Evolutionary conservation across 768 basidiomycete genomes (phyloP).

Genomic region (Antrodiella citrinella): DNA sequence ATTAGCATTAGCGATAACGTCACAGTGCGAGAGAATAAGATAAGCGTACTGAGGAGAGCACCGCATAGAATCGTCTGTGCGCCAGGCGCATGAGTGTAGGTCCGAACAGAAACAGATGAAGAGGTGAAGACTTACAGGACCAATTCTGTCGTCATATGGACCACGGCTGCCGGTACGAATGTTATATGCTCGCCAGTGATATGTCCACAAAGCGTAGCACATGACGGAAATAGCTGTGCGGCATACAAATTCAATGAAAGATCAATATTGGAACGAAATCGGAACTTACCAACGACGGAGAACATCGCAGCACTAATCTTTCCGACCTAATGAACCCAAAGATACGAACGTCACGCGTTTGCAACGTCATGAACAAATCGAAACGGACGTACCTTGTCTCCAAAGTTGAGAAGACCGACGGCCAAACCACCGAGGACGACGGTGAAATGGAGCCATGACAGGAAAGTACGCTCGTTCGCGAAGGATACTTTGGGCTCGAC

Average conservation of each 20-base stretch:
- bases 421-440: conserved; percentile 95
- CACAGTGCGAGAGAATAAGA: neutral
- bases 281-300: conserved; percentile 75
- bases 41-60: conserved; percentile 59
- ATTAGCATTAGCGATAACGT: neutral
- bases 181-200: conserved; percentile 92
- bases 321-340: conserved; percentile 51
- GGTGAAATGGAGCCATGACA: conserved; percentile 98
- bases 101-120: conserved; percentile 6
- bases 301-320: conserved; percentile 97
- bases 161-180: conserved; percentile 88
- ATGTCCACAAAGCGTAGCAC: conserved; percentile 91
- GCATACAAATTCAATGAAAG: conserved; percentile 11
- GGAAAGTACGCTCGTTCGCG: conserved; percentile 90
- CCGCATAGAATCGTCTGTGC: conserved; percentile 73
- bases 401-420: conserved; percentile 95
- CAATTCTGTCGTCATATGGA: conserved; percentile 93
- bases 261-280: neutral
- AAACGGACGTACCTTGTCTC: conserved; percentile 64
- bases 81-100: conserved; percentile 9
- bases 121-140: conserved; percentile 61
- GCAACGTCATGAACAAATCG: neutral
- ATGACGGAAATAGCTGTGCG: conserved; percentile 87
- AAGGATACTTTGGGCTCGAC: conserved; percentile 95
- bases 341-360: neutral